Base-by-base conservation (phyloP, 2,329 filamentous ascomycete species). In the Ciborinia camelliae region DNA sequence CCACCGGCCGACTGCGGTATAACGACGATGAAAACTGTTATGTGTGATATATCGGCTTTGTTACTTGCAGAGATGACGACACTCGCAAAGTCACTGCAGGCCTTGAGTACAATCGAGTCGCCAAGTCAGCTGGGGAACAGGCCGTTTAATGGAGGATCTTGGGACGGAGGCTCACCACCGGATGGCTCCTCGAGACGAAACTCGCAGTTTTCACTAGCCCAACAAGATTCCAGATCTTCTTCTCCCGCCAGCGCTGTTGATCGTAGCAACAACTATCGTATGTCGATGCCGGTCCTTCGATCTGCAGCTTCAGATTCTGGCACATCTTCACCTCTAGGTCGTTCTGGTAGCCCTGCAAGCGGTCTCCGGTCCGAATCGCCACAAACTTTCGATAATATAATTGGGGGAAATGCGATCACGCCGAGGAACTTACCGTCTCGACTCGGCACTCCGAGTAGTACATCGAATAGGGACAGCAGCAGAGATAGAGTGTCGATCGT, bases 11-110 rank as follows among this genome's bases (percentile, higher is more conserved):
- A 86, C 35, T 90, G 87, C 53, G 90, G 87, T 72, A 84, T 86
- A 57, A 95, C 92, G 2, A 95, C 92, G 1, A 87, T 93, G 75
- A 91, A 90, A 77, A 90, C 89, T 0, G 82, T 90, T 72, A 88
- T 94, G 84, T 92, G 90, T 73, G 88, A 92, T 75, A 84, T 93
- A 63, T 91, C 90, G 4, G 89, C 89, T 15, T 74, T 90, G 61
- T 76, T 94, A 54, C 80, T 94, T 28, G 89, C 89, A 26, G 90
- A 92, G 76, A 86, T 94, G 83, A 90, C 88, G 37, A 86, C 85
- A 1, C 81, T 91, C 65, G 90, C 89, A 65, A 91, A 85, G 71
- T 89, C 85, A 0, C 85, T 91, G 64, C 90, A 92, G 75, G 88
- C 80, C 32, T 83, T 90, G 78, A 87, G 88, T 4, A 87, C 85